Evolutionary conservation across 176 grass and related monocot species (phyloP).

Genomic region (barley (Hordeum vulgare)): DNA sequence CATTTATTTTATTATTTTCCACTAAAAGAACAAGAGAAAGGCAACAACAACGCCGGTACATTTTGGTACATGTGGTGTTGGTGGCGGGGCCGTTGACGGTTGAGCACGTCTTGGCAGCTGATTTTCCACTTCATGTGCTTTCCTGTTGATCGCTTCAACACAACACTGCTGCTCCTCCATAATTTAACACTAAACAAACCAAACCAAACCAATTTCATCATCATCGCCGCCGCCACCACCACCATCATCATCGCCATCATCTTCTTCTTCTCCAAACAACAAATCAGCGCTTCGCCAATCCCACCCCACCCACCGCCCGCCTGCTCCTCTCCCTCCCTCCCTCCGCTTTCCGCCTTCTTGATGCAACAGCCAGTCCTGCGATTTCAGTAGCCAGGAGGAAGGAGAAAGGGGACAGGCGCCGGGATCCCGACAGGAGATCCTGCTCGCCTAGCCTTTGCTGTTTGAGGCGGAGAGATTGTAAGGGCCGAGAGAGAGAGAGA

Average conservation of each 20-base stretch:
- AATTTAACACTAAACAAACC: no score
- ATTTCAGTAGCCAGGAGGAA: neutral
- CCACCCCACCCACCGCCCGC: neutral
- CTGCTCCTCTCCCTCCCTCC: neutral
- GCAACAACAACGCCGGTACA: neutral
- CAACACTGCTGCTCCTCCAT: neutral
- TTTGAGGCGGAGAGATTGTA: neutral
- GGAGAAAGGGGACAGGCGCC: neutral
- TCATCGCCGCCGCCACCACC: neutral
- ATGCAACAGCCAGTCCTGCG: neutral
- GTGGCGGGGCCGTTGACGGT: conserved; percentile 4
- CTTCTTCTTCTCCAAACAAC: neutral
- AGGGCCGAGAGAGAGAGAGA: neutral
- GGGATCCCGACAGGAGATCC: neutral
- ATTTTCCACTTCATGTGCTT: neutral
- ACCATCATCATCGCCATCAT: neutral
- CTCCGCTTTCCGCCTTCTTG: neutral
- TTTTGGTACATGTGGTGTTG: neutral
- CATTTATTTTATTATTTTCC: no score
- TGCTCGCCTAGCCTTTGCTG: neutral
- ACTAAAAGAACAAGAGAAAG: no score
- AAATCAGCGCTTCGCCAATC: neutral
- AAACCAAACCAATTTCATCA: neutral
- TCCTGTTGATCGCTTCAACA: conserved; percentile 31
- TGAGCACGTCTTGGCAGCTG: neutral